Evolutionary conservation across 495 filamentous ascomycete species (phyloP), one percentile per base, ranked within the genome.

Genomic region (Tuber calosporum): DNA sequence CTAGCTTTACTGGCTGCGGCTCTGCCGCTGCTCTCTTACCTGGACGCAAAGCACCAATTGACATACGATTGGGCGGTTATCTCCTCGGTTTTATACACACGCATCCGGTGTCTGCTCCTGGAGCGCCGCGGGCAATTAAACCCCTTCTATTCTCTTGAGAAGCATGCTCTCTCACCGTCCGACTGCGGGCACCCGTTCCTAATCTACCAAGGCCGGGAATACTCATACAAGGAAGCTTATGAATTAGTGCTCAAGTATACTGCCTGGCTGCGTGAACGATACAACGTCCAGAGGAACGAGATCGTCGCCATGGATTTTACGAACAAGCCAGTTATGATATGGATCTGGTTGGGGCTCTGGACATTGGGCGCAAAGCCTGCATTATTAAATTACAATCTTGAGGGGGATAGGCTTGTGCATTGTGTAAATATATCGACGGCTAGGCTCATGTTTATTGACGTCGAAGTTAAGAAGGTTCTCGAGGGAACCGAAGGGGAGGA

Each of bases 361-460:
- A 89, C 90, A 26, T 88, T 98, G 58, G 95, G 95, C 0, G 94
- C 92, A 0, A 87, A 87, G 38, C 93, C 94, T n/a, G 95, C 94
- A 0, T 92, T 96, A 74, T 91, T 99, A 84, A 99, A 99, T 82
- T 96, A 95, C 83, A 98, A 97, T 78, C 82, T 98, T 66, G 85
- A 86, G 2, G 91, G 90, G 19, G 88, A 92, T 39, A 86, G 94
- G 2, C 83, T 99, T 73, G 81, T 89, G 39, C 94, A 99, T 82
- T 94, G 91, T 69, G 85, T 98, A 20, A 88, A 85, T 70, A 87
- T 88, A 13, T 91, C 92, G 0, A 89, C 87, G 0, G 85, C 93
- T 3, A 85, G 87, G 19, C 81, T 98, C 4, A 76, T 97, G 34
- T 72, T 99, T 5, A 87, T 97, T 1, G 94, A 97, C 79, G 86